These are phyloP conservation scores for Fragaria nilgerrensis DNA, from an alignment of 306 rosid genomes.

Conservation along the genomic window DNA sequence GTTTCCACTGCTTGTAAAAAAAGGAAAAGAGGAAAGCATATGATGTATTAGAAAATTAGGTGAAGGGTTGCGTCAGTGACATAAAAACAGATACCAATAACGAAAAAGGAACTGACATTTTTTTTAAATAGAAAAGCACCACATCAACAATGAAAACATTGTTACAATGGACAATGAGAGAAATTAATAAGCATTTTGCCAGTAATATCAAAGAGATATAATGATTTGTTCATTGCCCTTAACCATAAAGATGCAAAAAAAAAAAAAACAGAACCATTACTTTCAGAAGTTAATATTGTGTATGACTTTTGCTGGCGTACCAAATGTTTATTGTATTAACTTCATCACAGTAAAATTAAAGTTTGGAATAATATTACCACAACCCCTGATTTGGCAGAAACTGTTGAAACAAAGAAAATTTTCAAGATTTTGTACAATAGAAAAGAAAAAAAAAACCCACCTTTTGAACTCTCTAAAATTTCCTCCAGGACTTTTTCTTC, in stretches of 20 bases:
- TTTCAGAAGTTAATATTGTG: background rate
- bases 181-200: background rate
- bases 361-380: background rate
- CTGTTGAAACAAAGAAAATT: background rate
- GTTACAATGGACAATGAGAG: background rate
- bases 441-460: conserved; percentile 31
- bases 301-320: background rate
- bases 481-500: conserved; percentile 85
- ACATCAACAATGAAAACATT: background rate
- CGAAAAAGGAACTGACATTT: background rate
- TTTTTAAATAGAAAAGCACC: background rate
- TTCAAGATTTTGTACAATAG: background rate
- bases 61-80: background rate
- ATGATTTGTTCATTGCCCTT: background rate
- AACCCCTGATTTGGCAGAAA: background rate
- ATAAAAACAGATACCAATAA: background rate
- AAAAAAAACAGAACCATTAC: background rate
- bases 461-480: conserved; percentile 73
- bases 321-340: background rate
- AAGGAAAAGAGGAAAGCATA: conserved; percentile 27
- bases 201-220: background rate
- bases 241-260: background rate
- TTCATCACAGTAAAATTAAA: background rate
- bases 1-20: conserved; percentile 70
- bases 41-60: background rate